Conservation (phyloP, 140 eudicot genomes). For the Ambrosia hybrid region DNA sequence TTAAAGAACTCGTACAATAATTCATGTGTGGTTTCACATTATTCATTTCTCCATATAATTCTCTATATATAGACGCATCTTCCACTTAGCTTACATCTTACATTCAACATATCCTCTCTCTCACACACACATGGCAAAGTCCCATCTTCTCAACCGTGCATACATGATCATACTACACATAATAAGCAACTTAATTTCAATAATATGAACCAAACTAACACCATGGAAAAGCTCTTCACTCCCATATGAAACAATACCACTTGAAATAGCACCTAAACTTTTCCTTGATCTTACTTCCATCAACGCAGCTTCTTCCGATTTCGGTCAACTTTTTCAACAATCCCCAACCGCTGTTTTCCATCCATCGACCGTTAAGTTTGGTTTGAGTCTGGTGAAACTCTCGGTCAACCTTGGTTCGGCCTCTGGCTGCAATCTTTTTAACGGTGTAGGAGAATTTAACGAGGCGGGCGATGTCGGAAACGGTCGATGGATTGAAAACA, state of each 20-base stretch:
- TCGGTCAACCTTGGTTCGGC: too few species aligned
- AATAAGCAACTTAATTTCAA: slow-evolving; percentile 33
- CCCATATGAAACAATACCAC: slow-evolving; percentile 39
- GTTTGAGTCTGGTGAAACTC: too few species aligned
- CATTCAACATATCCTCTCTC: background rate
- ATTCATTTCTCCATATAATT: background rate
- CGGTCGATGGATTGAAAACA: slow-evolving; percentile 59
- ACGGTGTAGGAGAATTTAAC: slow-evolving; percentile 50
- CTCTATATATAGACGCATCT: slow-evolving; percentile 24
- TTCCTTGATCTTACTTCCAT: slow-evolving; percentile 35
- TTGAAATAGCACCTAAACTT: slow-evolving; percentile 42
- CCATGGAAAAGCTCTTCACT: slow-evolving; percentile 36
- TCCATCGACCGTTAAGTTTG: slow-evolving; percentile 66
- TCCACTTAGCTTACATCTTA: background rate
- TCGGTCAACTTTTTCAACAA: slow-evolving; percentile 49
- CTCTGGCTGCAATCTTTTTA: slow-evolving; percentile 59
- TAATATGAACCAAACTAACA: slow-evolving; percentile 25
- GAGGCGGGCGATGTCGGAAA: slow-evolving; percentile 48
- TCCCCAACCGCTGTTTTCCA: slow-evolving; percentile 55
- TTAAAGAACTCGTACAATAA: too few species aligned
- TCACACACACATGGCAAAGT: slow-evolving; percentile 31
- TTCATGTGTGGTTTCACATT: background rate
- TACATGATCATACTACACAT: slow-evolving; percentile 30
- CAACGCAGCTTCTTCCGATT: slow-evolving; percentile 55
- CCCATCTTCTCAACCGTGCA: slow-evolving; percentile 22